Evolutionary conservation across 2,329 filamentous ascomycete genomes (phyloP), one percentile per base, ranked within the genome.

Genomic region (Fusarium abutilonis): DNA sequence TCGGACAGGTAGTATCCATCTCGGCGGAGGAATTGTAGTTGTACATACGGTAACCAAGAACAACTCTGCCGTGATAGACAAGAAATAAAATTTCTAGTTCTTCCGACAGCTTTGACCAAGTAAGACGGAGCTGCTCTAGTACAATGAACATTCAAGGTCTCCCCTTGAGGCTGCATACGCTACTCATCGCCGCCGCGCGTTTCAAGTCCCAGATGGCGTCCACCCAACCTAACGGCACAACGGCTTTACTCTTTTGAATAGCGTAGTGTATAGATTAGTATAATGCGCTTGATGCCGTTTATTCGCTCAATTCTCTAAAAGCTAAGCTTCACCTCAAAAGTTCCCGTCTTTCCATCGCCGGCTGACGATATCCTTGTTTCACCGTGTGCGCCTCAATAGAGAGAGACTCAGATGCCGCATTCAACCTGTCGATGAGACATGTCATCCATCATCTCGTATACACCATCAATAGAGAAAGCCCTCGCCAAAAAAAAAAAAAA

Each of bases 201-300:
- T 70, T 70, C 67, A 70, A 63, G 53, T 67, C 31, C 44, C 38
- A 60, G 63, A 67, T 67, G 48, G 66, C 56, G 64, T 44, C 66
- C 62, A 43, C 39, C 44, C 49, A 36, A 40, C 47, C 36, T 35
- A 57, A 57, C 43, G 17, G 39, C 49, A 26, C 60, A 65, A 60
- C 45, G 53, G 35, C 46, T 55, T 29, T 29, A 10, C 38, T 47
- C 31, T 40, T 17, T 32, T 34, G n/a, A 13, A 14, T 34, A 8
- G 19, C 19, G 19, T 19, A 19, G 19, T 19, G 19, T 19, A 4
- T 19, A 19, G 19, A 19, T 19, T 19, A 19, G 19, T 19, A 19
- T 19, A 13, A 15, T 38, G 26, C 14, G 14, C 19, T 29, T 19
- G 17, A 23, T 45, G 29, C 3, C 21, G 17, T 44, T 36, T 42